Evolutionary conservation across 768 basidiomycete species (phyloP).

Genomic region (Lactarius quietus): DNA sequence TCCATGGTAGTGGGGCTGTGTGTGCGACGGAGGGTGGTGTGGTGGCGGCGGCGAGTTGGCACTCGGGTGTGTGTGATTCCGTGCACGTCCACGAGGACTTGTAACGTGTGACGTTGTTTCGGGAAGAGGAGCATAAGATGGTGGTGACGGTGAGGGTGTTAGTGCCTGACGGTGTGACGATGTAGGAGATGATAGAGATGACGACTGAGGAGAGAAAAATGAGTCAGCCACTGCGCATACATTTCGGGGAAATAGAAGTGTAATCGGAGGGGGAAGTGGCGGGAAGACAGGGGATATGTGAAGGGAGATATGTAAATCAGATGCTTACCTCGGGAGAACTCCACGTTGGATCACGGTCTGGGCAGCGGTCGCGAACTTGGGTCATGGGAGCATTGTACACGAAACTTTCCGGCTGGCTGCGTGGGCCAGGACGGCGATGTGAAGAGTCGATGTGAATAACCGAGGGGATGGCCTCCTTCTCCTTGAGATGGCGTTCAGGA

Average conservation of each 20-base stretch:
- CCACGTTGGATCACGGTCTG: slow-evolving; percentile 26
- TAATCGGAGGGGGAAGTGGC: neutral
- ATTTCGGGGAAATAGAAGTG: neutral
- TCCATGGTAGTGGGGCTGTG: neutral
- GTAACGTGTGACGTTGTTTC: slow-evolving; percentile 6
- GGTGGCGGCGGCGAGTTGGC: neutral
- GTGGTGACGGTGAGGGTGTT: slow-evolving; percentile 26
- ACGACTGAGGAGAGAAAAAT: slow-evolving; percentile 9
- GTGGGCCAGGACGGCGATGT: slow-evolving; percentile 49
- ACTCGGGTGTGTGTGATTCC: slow-evolving; percentile 18
- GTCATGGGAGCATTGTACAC: slow-evolving; percentile 34
- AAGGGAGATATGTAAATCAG: neutral
- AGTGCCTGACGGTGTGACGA: slow-evolving; percentile 20
- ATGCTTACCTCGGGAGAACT: slow-evolving; percentile 24
- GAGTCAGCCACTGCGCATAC: neutral
- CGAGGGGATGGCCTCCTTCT: slow-evolving; percentile 23
- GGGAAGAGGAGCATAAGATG: slow-evolving; percentile 10
- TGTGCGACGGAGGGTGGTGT: neutral
- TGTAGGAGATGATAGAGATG: slow-evolving; percentile 19
- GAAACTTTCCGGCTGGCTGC: slow-evolving; percentile 51
- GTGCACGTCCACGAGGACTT: slow-evolving; percentile 19
- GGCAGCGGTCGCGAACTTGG: slow-evolving; percentile 20
- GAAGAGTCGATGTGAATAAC: slow-evolving; percentile 34
- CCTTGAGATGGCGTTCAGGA: too few species aligned
- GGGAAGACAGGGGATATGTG: neutral